These are phyloP conservation scores for Russula foetens DNA, from an alignment of 768 basidiomycete species.

Conservation along the genomic window DNA sequence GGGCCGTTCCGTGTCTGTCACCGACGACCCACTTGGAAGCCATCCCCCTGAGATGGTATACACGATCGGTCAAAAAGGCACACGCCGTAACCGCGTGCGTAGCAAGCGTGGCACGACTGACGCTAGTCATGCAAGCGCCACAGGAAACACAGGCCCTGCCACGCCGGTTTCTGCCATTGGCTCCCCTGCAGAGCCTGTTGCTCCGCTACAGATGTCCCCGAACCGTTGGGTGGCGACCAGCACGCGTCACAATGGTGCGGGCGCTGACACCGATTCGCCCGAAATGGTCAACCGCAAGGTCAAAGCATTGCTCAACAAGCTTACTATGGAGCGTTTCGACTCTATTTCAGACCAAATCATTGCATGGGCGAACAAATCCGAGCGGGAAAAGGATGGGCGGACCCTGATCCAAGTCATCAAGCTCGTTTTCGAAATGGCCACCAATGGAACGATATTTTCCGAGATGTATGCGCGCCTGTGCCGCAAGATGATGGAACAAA, in stretches of 20 bases:
- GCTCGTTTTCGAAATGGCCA: too few species aligned
- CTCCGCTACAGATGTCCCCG: conserved; percentile 65
- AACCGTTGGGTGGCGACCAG: conserved; percentile 70
- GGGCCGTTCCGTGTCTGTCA: conserved; percentile 49
- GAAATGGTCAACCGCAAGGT: too few species aligned
- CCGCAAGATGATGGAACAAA: too few species aligned
- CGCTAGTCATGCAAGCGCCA: conserved; percentile 42
- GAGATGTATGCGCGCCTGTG: too few species aligned
- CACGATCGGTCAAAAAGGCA: conserved; percentile 42
- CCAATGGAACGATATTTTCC: too few species aligned
- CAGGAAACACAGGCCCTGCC: conserved; percentile 25
- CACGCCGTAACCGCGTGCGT: conserved; percentile 55
- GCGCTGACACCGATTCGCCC: conserved; percentile 57
- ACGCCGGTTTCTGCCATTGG: conserved; percentile 25
- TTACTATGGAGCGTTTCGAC: conserved; percentile 95
- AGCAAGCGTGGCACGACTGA: conserved; percentile 83
- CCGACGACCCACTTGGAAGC: conserved; percentile 47
- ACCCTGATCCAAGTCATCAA: too few species aligned
- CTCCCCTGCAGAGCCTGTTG: conserved; percentile 54
- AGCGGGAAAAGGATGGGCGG: too few species aligned
- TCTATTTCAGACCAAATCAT: conserved; percentile 95
- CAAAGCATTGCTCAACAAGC: conserved; percentile 85
- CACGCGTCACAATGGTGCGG: conserved; percentile 35
- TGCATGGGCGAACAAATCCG: conserved; percentile 88
- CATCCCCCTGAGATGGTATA: conserved; percentile 50